Conservation (phyloP, 139 green algal species). For the Micractinium conductrix region DNA sequence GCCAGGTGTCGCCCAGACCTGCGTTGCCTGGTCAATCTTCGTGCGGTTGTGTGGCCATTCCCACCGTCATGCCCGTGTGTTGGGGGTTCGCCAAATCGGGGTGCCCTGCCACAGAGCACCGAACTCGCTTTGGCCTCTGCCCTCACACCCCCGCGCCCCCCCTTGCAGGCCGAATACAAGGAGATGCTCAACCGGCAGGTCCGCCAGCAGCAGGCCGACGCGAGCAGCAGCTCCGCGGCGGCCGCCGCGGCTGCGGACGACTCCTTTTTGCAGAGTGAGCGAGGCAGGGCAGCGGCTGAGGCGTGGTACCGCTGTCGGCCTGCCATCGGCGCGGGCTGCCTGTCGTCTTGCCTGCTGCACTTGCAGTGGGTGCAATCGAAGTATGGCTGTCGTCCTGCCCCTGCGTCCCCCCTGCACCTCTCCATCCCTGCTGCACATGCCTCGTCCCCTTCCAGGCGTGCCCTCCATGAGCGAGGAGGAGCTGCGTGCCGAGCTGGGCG, state of each 20-base stretch:
- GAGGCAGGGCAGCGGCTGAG: too few species aligned
- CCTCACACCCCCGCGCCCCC: neutral
- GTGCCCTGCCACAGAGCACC: too few species aligned
- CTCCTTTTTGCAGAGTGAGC: slow-evolving; percentile 37
- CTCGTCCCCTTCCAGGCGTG: neutral
- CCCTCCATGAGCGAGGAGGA: slow-evolving; percentile 41
- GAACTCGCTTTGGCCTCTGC: too few species aligned
- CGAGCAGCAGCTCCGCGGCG: slow-evolving; percentile 7
- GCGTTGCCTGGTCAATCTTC: too few species aligned
- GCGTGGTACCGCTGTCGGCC: too few species aligned
- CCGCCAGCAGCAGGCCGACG: slow-evolving; percentile 1
- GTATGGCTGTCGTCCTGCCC: neutral
- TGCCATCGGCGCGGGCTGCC: too few species aligned
- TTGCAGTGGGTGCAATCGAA: neutral
- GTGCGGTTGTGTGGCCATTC: too few species aligned
- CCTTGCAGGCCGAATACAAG: slow-evolving; percentile 42
- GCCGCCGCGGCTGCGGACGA: slow-evolving; percentile 26
- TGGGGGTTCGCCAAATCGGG: too few species aligned
- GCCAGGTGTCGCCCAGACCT: too few species aligned
- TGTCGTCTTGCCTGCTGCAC: neutral
- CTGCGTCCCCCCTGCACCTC: too few species aligned
- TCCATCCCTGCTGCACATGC: neutral
- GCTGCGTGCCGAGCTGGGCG: slow-evolving; percentile 31
- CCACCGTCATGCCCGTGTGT: too few species aligned
- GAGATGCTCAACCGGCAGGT: slow-evolving; percentile 34